A percentile compares a stretch with the other conserved stretches of the same genome.
phyloP scores from a whole-genome alignment of 345 rosid species.

The Atalantia buxifolia region DNA sequence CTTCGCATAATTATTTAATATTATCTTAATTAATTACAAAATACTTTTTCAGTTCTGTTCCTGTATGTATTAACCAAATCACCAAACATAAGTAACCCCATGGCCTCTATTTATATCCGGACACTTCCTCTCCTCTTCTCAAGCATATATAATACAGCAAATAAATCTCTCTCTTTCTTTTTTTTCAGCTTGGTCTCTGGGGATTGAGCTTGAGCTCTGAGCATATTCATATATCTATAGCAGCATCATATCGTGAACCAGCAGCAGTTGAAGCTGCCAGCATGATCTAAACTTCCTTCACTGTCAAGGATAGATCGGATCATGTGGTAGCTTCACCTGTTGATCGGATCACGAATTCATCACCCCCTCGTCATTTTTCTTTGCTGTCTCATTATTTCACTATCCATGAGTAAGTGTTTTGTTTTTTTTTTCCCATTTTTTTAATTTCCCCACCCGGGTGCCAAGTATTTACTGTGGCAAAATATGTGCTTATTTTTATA shows the following conservation, averaged over 20 bases:
- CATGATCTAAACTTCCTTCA: constrained; percentile 44
- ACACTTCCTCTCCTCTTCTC: neutral
- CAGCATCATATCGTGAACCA: constrained; percentile 21
- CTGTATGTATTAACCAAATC: neutral
- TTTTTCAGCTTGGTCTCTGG: neutral
- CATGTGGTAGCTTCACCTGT: constrained; percentile 56
- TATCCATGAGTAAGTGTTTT: neutral
- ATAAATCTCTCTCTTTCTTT: neutral
- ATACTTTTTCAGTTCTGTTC: neutral
- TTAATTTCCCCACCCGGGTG: neutral
- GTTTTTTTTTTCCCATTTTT: neutral
- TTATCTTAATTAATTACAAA: neutral
- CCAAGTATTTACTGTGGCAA: neutral
- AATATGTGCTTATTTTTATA: neutral
- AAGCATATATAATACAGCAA: neutral
- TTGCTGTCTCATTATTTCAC: neutral
- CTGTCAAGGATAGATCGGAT: constrained; percentile 33
- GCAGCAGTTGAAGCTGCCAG: constrained; percentile 57
- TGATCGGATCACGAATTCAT: constrained; percentile 34
- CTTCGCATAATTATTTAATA: neutral
- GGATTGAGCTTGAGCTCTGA: neutral
- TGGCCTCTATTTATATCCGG: constrained; percentile 1
- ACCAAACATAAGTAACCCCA: neutral
- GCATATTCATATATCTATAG: too few species aligned
- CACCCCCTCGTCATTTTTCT: neutral